Evolutionary conservation across 805 yeast genomes (phyloP).

Genomic region (Starmerella ratchasimensis): DNA sequence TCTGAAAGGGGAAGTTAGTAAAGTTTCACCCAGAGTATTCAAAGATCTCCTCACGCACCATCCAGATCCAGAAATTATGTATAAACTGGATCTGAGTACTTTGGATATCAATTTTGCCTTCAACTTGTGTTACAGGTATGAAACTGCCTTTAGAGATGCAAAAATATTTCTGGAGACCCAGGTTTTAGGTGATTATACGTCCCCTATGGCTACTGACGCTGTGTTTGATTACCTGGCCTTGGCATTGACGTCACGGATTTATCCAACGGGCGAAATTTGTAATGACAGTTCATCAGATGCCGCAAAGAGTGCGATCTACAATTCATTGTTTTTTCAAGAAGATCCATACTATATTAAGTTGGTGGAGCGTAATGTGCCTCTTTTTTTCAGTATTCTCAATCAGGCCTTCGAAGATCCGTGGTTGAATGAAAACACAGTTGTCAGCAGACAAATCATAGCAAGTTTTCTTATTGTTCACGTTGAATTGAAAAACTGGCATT

Average conservation of each 20-base stretch:
- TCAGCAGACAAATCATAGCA: conserved; percentile 64
- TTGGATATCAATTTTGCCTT: conserved; percentile 71
- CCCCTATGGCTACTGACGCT: conserved; percentile 12
- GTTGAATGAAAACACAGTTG: conserved; percentile 40
- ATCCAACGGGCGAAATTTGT: conserved; percentile 49
- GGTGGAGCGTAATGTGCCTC: conserved; percentile 17
- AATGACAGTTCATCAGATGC: conserved; percentile 6
- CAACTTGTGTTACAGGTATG: conserved; percentile 41
- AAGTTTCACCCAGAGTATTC: conserved; percentile 50
- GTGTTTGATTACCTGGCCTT: conserved; percentile 52
- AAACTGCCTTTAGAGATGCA: conserved; percentile 40
- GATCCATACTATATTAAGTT: conserved; percentile 4
- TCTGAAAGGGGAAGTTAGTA: conserved; percentile 32
- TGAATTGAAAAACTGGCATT: conserved; percentile 24
- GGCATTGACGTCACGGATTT: conserved; percentile 61
- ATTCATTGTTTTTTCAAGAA: conserved; percentile 40
- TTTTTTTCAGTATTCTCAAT: conserved; percentile 53
- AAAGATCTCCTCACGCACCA: conserved; percentile 46
- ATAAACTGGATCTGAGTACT: conserved; percentile 49
- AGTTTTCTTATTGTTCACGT: conserved; percentile 44
- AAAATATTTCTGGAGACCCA: conserved; percentile 58
- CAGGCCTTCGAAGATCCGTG: conserved; percentile 73
- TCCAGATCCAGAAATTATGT: conserved; percentile 48
- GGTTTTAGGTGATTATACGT: conserved; percentile 49
- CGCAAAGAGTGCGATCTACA: conserved; percentile 42